Evolutionary conservation across 306 rosid species (phyloP).

Genomic region (Psophocarpus tetragonolobus): DNA sequence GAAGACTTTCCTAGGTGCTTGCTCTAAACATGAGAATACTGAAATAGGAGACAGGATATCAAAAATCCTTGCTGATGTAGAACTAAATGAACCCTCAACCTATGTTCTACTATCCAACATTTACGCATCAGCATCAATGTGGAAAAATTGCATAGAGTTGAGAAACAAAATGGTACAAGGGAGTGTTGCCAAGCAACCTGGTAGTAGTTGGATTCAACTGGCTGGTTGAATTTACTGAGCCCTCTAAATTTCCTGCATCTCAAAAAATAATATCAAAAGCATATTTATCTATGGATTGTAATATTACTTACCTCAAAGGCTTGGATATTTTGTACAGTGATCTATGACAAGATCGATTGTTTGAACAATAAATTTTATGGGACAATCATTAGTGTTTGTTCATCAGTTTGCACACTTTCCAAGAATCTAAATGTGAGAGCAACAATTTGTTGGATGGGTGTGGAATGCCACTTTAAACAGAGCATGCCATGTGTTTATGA

Average conservation of each 20-base stretch:
- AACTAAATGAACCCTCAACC: constrained; percentile 47
- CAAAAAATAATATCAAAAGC: neutral
- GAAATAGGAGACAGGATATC: constrained; percentile 44
- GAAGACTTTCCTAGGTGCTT: constrained; percentile 50
- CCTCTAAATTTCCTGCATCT: neutral
- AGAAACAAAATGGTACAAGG: constrained; percentile 47
- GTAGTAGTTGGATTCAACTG: constrained; percentile 54
- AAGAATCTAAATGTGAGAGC: too few relatives aligned
- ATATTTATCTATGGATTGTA: constrained; percentile 1
- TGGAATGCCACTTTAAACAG: too few relatives aligned
- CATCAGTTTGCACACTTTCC: too few relatives aligned
- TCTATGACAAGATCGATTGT: neutral
- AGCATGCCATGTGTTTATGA: too few relatives aligned
- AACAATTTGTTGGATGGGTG: too few relatives aligned
- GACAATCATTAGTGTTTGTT: too few relatives aligned
- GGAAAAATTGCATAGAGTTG: constrained; percentile 40
- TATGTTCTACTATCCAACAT: constrained; percentile 47
- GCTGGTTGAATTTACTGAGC: constrained; percentile 30
- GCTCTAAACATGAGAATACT: constrained; percentile 50
- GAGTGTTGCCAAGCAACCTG: constrained; percentile 42
- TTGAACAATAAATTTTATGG: neutral
- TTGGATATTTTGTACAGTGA: neutral
- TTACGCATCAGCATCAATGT: constrained; percentile 54
- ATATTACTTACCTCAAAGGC: neutral
- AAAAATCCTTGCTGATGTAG: constrained; percentile 38